Conservation (phyloP, 2,329 filamentous ascomycete genomes). For the Clonostachys solani region DNA sequence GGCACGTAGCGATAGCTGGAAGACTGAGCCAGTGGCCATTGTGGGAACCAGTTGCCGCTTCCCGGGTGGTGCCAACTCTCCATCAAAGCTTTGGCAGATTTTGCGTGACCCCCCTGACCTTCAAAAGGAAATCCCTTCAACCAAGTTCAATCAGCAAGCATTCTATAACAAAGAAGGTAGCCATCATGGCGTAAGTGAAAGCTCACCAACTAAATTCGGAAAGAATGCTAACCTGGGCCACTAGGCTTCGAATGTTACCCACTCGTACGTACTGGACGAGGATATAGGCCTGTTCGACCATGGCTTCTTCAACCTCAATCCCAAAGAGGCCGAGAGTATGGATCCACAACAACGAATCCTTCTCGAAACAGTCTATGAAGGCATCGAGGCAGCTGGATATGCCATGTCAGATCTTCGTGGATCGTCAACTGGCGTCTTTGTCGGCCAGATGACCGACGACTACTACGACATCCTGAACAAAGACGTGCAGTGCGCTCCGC, state of each 20-base stretch:
- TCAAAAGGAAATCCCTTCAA: slow-evolving; percentile 15
- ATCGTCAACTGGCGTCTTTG: slow-evolving; percentile 17
- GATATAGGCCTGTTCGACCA: slow-evolving; percentile 26
- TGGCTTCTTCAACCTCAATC: slow-evolving; percentile 31
- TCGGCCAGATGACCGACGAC: slow-evolving; percentile 17
- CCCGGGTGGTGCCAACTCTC: slow-evolving; percentile 21
- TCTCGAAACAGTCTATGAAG: slow-evolving; percentile 32
- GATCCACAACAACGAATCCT: slow-evolving; percentile 37
- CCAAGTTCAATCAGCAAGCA: slow-evolving; percentile 14
- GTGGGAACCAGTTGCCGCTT: slow-evolving; percentile 32
- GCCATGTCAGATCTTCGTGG: slow-evolving; percentile 17
- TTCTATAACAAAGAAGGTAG: slow-evolving; percentile 21
- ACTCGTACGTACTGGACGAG: slow-evolving; percentile 25
- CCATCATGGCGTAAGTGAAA: slow-evolving; percentile 16
- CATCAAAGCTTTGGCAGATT: slow-evolving; percentile 29
- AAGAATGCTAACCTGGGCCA: no score
- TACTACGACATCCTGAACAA: slow-evolving; percentile 26
- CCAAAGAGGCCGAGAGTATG: slow-evolving; percentile 29
- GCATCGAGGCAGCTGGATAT: slow-evolving; percentile 27
- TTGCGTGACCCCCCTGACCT: slow-evolving; percentile 22
- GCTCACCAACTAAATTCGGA: no score
- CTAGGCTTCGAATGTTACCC: slow-evolving; percentile 10
- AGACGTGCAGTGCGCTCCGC: slow-evolving; percentile 41
- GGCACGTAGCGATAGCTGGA: no score
- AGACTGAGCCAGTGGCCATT: slow-evolving; percentile 29